Evolutionary conservation across 495 filamentous ascomycete genomes (phyloP), one percentile per base, ranked within the genome.

Genomic region (Annulohypoxylon moriforme): DNA sequence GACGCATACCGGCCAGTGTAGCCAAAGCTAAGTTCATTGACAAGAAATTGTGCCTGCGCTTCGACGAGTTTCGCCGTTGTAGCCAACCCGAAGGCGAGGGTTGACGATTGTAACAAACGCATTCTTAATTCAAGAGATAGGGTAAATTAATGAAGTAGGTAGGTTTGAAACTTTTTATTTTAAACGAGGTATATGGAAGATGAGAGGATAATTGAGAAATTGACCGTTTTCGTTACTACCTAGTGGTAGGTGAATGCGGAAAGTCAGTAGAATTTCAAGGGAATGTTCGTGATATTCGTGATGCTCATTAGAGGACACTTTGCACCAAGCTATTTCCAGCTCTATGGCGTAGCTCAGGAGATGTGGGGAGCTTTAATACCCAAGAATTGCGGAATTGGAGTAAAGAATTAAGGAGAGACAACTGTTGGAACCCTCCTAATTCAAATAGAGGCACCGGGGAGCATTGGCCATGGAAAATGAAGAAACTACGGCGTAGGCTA

Each of bases 11-110:
- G 89, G 55, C 82, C 80, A 59, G 86, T 86, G 73, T 91, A 87
- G 18, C 94, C 94, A 77, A 97, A 97, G 77, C 92, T 94, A 85
- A 89, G 80, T 81, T 90, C 86, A 56, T 80, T 85, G 63, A 85
- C 79, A 20, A 88, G 83, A 69, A 85, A 86, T 47, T 86, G 81
- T 44, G 85, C 87, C 71, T 91, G 87, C 36, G 89, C 89, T 31
- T 83, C 81, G 36, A 87, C 88, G 33, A 84, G 80, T 72, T 67
- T 67, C 13, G 57, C 62, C 0, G 66, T 62, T 6, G 86, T 79
- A 56, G 86, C 85, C 64, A 90, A 80, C 34, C 89, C 80, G 52
- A 80, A 76, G 61, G 79, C 81, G 33, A 83, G 66, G 64, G 80
- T 72, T 68, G 76, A 79, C 20, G 79, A 64, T 56, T 50, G 68